Evolutionary conservation across 2,329 filamentous ascomycete species (phyloP).

Genomic region (Ophioceras dolichostomum): DNA sequence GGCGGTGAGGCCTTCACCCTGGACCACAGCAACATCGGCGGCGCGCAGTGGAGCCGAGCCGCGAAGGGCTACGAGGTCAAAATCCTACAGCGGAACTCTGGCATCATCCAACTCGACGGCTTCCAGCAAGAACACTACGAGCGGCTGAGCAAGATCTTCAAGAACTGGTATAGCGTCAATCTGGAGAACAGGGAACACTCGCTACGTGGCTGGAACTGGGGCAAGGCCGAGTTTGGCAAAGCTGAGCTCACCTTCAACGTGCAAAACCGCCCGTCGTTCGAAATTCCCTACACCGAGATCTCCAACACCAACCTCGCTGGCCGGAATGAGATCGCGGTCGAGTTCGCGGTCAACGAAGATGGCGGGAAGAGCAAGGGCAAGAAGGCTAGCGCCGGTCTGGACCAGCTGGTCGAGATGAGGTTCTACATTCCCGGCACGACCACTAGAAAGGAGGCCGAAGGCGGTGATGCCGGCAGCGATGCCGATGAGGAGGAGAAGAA

Average conservation of each 20-base stretch:
- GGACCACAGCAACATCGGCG: slow-evolving; percentile 72
- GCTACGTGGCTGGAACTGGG: slow-evolving; percentile 97
- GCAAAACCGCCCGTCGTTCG: slow-evolving; percentile 90
- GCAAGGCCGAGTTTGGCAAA: slow-evolving; percentile 93
- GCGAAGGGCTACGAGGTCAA: slow-evolving; percentile 90
- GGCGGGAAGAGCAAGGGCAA: slow-evolving; percentile 68
- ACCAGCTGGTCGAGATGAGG: slow-evolving; percentile 95
- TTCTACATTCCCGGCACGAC: slow-evolving; percentile 95
- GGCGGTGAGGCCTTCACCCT: slow-evolving; percentile 91
- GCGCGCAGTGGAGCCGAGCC: slow-evolving; percentile 89
- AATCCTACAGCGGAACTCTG: slow-evolving; percentile 72
- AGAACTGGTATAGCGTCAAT: slow-evolving; percentile 93
- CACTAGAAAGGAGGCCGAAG: slow-evolving; percentile 62
- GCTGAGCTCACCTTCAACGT: slow-evolving; percentile 94
- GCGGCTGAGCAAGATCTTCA: slow-evolving; percentile 83
- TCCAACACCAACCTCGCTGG: slow-evolving; percentile 96
- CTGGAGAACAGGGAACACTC: slow-evolving; percentile 91
- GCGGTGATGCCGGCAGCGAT: slow-evolving; percentile 59
- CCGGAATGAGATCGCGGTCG: slow-evolving; percentile 93
- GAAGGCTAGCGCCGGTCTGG: slow-evolving; percentile 77
- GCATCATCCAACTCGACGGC: slow-evolving; percentile 86
- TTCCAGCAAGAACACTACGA: slow-evolving; percentile 93
- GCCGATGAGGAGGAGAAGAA: slow-evolving; percentile 76
- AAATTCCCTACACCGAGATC: slow-evolving; percentile 94
- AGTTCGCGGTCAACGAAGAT: slow-evolving; percentile 70